Conservation (phyloP, 2,329 filamentous ascomycete species). For the Xylariaceae sp. region DNA sequence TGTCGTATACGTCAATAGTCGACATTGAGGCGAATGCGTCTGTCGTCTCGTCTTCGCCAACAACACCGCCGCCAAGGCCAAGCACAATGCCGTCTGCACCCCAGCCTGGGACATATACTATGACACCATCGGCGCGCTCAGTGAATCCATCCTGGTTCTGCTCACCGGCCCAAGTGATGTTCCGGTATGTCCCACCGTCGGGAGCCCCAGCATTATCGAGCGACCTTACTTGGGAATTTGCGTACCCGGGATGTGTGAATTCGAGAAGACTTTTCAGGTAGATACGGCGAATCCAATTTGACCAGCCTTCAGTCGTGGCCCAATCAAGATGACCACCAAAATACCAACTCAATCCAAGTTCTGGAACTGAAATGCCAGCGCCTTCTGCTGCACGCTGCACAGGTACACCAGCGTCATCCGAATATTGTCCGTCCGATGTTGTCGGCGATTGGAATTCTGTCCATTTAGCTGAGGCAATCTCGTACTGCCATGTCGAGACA, state of each 20-base stretch:
- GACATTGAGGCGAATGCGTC: slow-evolving; percentile 57
- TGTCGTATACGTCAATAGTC: slow-evolving; percentile 69
- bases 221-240: slow-evolving; percentile 58
- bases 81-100: slow-evolving; percentile 66
- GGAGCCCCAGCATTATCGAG: slow-evolving; percentile 55
- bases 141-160: slow-evolving; percentile 65
- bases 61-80: slow-evolving; percentile 66
- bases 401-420: slow-evolving; percentile 49
- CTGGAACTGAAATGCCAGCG: slow-evolving; percentile 65
- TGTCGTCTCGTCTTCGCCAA: slow-evolving; percentile 36
- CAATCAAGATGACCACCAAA: slow-evolving; percentile 73
- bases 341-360: slow-evolving; percentile 69
- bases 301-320: slow-evolving; percentile 60
- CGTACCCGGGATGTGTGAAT: slow-evolving; percentile 68
- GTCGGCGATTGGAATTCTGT: slow-evolving; percentile 56
- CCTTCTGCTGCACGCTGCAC: slow-evolving; percentile 71
- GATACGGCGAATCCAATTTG: slow-evolving; percentile 56
- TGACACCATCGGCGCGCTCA: slow-evolving; percentile 67
- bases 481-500: slow-evolving; percentile 67
- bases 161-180: slow-evolving; percentile 68
- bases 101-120: slow-evolving; percentile 73
- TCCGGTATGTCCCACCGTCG: slow-evolving; percentile 61
- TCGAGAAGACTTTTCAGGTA: slow-evolving; percentile 73
- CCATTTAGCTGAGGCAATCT: slow-evolving; percentile 58
- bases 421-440: slow-evolving; percentile 61